Evolutionary conservation across 495 filamentous ascomycete species (phyloP).

Genomic region (Hypoxylon cercidicola): DNA sequence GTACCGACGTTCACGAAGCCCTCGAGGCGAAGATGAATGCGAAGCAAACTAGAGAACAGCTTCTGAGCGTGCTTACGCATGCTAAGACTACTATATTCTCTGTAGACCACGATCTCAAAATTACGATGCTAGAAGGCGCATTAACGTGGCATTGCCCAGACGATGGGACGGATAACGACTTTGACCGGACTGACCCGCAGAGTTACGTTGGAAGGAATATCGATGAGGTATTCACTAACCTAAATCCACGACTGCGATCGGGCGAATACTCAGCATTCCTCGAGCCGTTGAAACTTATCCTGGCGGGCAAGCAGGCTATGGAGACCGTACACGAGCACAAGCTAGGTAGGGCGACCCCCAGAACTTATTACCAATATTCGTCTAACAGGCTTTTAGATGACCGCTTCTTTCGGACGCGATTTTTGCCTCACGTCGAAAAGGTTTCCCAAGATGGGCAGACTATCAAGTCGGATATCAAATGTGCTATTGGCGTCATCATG

Average conservation of each 20-base stretch:
- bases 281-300: slow-evolving; percentile 65
- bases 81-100: slow-evolving; percentile 75
- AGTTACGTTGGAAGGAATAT: slow-evolving; percentile 66
- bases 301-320: slow-evolving; percentile 62
- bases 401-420: slow-evolving; percentile 72
- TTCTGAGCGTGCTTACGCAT: slow-evolving; percentile 74
- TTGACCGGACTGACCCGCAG: slow-evolving; percentile 22
- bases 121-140: slow-evolving; percentile 72
- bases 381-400: slow-evolving; percentile 49
- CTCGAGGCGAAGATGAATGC: slow-evolving; percentile 69
- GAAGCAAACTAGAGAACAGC: slow-evolving; percentile 67
- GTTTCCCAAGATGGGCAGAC: slow-evolving; percentile 57
- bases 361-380: not conserved
- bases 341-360: slow-evolving; percentile 44
- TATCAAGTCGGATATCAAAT: slow-evolving; percentile 62
- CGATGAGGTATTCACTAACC: slow-evolving; percentile 64
- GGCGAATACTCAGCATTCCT: slow-evolving; percentile 58
- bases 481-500: slow-evolving; percentile 74
- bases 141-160: slow-evolving; percentile 60
- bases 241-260: slow-evolving; percentile 45
- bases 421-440: slow-evolving; percentile 67
- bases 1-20: slow-evolving; percentile 73
- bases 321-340: slow-evolving; percentile 61
- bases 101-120: slow-evolving; percentile 62
- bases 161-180: slow-evolving; percentile 40